A percentile compares a stretch with the other conserved stretches of the same genome.
Conservation (phyloP, 2,329 filamentous ascomycete species). For the Pseudocercospora crystallina region DNA sequence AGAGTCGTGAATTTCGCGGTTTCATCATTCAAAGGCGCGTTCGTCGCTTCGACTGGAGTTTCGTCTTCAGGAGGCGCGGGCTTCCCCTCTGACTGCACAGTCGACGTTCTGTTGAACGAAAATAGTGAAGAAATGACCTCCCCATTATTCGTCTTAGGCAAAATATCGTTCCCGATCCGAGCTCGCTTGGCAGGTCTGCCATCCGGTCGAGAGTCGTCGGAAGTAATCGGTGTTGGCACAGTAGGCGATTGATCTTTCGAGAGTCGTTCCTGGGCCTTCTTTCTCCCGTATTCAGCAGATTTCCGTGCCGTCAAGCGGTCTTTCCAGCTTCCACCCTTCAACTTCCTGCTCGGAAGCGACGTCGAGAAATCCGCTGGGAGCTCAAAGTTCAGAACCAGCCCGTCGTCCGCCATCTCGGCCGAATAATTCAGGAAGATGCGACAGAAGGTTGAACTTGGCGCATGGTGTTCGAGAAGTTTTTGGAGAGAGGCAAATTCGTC, state of each 20-base stretch:
- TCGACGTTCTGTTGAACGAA: constrained; percentile 78
- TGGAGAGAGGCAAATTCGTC: no score
- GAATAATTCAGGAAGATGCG: background rate
- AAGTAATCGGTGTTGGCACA: background rate
- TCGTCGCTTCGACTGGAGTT: constrained; percentile 70
- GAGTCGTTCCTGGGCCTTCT: constrained; percentile 36
- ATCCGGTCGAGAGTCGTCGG: background rate
- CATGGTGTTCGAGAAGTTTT: no score
- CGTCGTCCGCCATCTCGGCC: constrained; percentile 80
- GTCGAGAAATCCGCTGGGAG: constrained; percentile 63
- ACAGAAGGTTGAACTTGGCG: no score
- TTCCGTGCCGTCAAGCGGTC: constrained; percentile 81
- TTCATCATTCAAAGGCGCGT: constrained; percentile 82
- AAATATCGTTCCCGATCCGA: constrained; percentile 20
- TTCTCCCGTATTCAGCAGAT: constrained; percentile 55
- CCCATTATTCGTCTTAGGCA: constrained; percentile 21
- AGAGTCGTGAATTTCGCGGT: constrained; percentile 83
- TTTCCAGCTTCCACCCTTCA: constrained; percentile 92
- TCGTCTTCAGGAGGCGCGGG: constrained; percentile 41
- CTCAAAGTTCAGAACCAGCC: constrained; percentile 90
- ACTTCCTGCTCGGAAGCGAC: constrained; percentile 57
- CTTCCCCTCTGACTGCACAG: constrained; percentile 48
- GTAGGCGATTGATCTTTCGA: background rate
- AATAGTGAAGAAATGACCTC: constrained; percentile 84
- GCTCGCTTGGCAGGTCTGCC: constrained; percentile 19